Conservation (phyloP, 441 rosid species). For the Jatropha podagrica region DNA sequence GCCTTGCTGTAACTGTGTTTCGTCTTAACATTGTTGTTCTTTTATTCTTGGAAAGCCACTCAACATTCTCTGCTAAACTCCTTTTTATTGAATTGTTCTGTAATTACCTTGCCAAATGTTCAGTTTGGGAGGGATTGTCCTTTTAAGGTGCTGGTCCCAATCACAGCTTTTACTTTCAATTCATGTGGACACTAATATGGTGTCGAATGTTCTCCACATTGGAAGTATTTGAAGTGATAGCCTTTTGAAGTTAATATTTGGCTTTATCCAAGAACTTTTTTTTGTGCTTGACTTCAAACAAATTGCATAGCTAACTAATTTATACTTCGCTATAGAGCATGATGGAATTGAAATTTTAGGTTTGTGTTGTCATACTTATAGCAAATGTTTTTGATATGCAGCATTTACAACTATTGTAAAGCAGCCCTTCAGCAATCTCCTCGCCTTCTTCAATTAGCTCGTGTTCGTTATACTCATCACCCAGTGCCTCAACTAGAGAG, state of each 20-base stretch:
- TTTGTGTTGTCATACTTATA: background rate
- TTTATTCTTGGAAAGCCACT: background rate
- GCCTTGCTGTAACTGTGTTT: background rate
- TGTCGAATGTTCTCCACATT: background rate
- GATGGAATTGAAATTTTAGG: too few relatives aligned
- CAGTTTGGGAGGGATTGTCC: too few relatives aligned
- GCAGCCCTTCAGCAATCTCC: background rate
- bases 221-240: background rate
- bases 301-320: too few relatives aligned
- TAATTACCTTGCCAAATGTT: too few relatives aligned
- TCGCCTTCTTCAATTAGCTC: background rate
- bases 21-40: background rate
- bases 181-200: background rate
- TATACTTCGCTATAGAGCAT: too few relatives aligned
- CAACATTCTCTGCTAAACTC: background rate
- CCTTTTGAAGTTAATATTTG: background rate
- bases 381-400: constrained; percentile 3
- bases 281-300: background rate
- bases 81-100: background rate
- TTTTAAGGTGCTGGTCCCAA: too few relatives aligned
- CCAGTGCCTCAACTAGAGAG: background rate
- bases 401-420: constrained; percentile 5
- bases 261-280: background rate
- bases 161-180: too few relatives aligned
- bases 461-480: background rate